Evolutionary conservation across 2,329 filamentous ascomycete species (phyloP), one percentile per base, ranked within the genome.

Genomic region (Claviceps paspali): DNA sequence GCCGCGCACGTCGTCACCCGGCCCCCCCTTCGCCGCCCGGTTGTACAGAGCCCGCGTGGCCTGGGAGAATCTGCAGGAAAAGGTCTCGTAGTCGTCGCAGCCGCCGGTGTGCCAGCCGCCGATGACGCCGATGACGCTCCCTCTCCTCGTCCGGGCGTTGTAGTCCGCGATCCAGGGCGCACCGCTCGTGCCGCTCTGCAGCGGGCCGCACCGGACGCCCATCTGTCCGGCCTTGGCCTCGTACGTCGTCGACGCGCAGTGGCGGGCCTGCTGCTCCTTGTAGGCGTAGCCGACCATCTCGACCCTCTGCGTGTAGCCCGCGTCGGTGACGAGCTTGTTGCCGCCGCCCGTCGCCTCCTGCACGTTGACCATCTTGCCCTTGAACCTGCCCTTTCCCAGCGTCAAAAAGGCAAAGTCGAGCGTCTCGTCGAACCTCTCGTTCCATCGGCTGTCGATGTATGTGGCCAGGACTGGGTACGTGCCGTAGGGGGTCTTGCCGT

Each of bases 101-200:
- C 41, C 41, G 19, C 41, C 41, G 11, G 41, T 43, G 31, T 43
- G 41, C 41, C 35, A 41, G 21, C 41, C 41, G 29, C 41, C 41
- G 10, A 41, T 35, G 21, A 38, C 38, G 3, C 41, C 41, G 24
- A 43, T 43, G n/a, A 43, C 35, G 12, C 35, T 32, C 1, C 41
- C 41, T 15, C 23, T 24, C 32, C 21, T 29, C 12, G 41, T 41
- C 26, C 15, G 12, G 22, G 35, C 12, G 26, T 41, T 24, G 21
- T 43, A 43, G 24, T 36, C 26, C 10, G 41, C 35, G 18, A 43
- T 38, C 41, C 41, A 43, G 2, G 41, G 38, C 5, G 41, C 27
- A 8, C 41, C 41, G 38, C 41, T 42, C n/a, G 41, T 42, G 12
- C 41, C 41, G 32, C 41, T 32, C 22, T 35, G 31, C 30, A 42